Evolutionary conservation across 2,329 filamentous ascomycete species (phyloP), one percentile per base, ranked within the genome.

Genomic region (Colletotrichum camelliae): DNA sequence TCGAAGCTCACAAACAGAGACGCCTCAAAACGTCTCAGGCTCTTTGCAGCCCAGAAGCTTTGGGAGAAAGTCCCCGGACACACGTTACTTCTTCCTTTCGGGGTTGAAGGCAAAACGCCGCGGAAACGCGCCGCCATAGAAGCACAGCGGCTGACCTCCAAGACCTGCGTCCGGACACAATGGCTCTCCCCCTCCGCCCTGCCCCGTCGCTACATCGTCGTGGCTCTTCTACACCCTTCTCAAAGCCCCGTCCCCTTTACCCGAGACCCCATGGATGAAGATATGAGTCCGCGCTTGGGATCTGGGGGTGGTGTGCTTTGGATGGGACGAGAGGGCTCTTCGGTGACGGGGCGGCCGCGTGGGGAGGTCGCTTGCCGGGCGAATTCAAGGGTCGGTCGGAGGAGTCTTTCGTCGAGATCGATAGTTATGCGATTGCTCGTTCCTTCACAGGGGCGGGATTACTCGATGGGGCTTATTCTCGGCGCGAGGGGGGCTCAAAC

Each of bases 391-490:
- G 77, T 80, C 78, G 89, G 91, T 89, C 70, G 85, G 87, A 89
- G 87, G 89, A 70, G 85, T 87, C 89, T 91, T 94, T 98, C 94
- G 96, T 98, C 96, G 93, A 93, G 94, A 90, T 95, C 85, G 90
- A 98, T 92, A 98, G 96, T 94, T 93, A 98, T 98, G 96, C 96
- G 96, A 98, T 98, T 98, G 95, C 94, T 80, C 83, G 87, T 84
- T 80, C 79, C 60, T 27, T 58, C 37, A 21, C 80, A 79, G 71
- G 79, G 82, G 83, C 85, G 87, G 90, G 95, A 64, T 98, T 97
- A 98, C 96, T 98, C 96, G 96, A 98, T 98, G 96, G 96, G 96
- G 96, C 96, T 98, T 96, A 98, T 98, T 98, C 95, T 98, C 94
- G 96, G 96, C 91, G 94, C 96, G 96, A 98, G 95, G 94, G 94